These are phyloP conservation scores for Cyphellophora europaea DNA, from an alignment of 2,329 filamentous ascomycete species.

Conservation along the genomic window DNA sequence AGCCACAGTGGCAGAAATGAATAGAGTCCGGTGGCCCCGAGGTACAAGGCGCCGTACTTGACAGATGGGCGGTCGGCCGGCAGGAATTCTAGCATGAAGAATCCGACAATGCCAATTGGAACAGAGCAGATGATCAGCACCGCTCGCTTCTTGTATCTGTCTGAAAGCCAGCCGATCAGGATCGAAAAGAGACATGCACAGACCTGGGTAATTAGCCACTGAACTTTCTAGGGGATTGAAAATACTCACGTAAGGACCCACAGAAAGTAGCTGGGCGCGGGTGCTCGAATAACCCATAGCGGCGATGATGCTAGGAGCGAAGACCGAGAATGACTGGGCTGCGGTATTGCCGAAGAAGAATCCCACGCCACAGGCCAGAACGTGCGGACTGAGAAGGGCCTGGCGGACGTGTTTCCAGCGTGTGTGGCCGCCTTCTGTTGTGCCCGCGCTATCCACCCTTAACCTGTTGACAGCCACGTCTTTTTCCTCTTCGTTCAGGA, in stretches of 20 bases:
- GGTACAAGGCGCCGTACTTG: slow-evolving; percentile 1
- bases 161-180: not conserved
- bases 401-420: not conserved
- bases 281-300: slow-evolving; percentile 50
- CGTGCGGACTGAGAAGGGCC: slow-evolving; percentile 1
- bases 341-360: slow-evolving; percentile 1
- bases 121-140: not conserved
- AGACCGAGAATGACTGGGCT: slow-evolving; percentile 52
- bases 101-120: slow-evolving; percentile 1
- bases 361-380: not conserved
- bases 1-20: slow-evolving; percentile 1
- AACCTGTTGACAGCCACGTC: not conserved
- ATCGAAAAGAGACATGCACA: not conserved
- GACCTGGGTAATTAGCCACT: too few species aligned
- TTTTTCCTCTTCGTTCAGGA: slow-evolving; percentile 1
- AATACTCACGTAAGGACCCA: slow-evolving; percentile 58
- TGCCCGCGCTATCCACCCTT: not conserved
- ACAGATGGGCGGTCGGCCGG: not conserved
- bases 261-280: slow-evolving; percentile 59
- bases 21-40: not conserved
- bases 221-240: too few species aligned
- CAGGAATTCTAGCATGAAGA: slow-evolving; percentile 2
- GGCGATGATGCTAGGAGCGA: slow-evolving; percentile 68
- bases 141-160: not conserved
- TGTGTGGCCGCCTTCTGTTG: not conserved